These are phyloP conservation scores for Ceratocystiopsis sp. DNA, from an alignment of 2,329 filamentous ascomycete genomes.

Conservation along the genomic window DNA sequence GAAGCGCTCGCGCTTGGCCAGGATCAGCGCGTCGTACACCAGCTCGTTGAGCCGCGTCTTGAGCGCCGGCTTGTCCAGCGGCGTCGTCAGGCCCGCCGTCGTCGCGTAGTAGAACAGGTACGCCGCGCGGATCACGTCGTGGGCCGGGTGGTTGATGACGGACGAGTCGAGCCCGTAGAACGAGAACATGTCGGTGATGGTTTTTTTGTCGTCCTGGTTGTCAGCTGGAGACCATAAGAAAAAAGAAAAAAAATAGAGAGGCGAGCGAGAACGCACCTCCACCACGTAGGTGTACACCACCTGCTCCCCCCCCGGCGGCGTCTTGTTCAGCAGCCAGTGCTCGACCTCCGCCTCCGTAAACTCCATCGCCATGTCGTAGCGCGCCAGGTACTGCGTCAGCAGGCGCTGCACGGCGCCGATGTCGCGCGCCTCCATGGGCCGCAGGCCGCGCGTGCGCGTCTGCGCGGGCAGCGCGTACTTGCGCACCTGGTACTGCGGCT, in stretches of 20 bases:
- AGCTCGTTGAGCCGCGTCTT: conserved; percentile 68
- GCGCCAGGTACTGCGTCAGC: conserved; percentile 57
- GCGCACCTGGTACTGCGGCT: conserved; percentile 67
- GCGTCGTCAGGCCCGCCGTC: conserved; percentile 51
- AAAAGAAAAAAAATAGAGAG: too few species aligned
- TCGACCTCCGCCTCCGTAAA: conserved; percentile 67
- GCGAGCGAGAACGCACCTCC: conserved; percentile 26
- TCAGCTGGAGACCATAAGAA: too few species aligned
- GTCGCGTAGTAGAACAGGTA: conserved; percentile 97
- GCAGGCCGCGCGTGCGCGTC: conserved; percentile 57
- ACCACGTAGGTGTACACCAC: conserved; percentile 92
- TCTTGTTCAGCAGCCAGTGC: conserved; percentile 62
- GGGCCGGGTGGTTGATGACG: conserved; percentile 65
- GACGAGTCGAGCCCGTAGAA: conserved; percentile 93
- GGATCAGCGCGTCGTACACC: conserved; percentile 69
- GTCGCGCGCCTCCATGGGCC: conserved; percentile 66
- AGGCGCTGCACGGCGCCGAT: conserved; percentile 58
- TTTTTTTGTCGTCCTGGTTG: conserved; percentile 36
- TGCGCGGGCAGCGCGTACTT: conserved; percentile 69
- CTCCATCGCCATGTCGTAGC: conserved; percentile 70
- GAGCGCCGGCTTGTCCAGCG: conserved; percentile 38
- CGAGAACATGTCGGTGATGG: conserved; percentile 91
- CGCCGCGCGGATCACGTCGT: conserved; percentile 68
- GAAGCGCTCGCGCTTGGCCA: conserved; percentile 70
- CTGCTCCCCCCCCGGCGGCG: conserved; percentile 39